Evolutionary conservation across 495 filamentous ascomycete species (phyloP).

Genomic region (Penicillium silybi): DNA sequence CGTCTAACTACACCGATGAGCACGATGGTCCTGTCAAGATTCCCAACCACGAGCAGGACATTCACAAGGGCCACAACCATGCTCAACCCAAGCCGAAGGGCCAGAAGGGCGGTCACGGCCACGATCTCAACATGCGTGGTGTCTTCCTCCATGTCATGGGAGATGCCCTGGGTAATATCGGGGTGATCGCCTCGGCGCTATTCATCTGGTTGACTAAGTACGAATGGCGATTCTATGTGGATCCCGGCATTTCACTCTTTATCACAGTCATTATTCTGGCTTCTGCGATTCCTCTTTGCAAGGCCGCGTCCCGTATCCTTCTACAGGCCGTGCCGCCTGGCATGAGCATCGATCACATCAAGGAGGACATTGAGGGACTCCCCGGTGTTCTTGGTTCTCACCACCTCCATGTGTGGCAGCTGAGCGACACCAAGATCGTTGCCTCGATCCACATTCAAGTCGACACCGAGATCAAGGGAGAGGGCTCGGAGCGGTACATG

Average conservation of each 20-base stretch:
- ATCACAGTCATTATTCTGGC: slow-evolving; percentile 93
- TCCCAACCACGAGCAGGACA: slow-evolving; percentile 25
- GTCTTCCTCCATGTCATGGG: slow-evolving; percentile 96
- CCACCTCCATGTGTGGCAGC: slow-evolving; percentile 96
- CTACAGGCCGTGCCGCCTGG: slow-evolving; percentile 88
- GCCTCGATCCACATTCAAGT: slow-evolving; percentile 91
- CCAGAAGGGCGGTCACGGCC: slow-evolving; percentile 58
- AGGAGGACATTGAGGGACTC: slow-evolving; percentile 80
- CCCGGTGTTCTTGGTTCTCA: slow-evolving; percentile 85
- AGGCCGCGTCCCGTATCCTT: slow-evolving; percentile 88
- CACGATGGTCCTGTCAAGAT: slow-evolving; percentile 12
- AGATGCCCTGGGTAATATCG: slow-evolving; percentile 94
- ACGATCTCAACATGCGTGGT: slow-evolving; percentile 97
- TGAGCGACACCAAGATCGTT: slow-evolving; percentile 88
- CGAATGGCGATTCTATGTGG: slow-evolving; percentile 70
- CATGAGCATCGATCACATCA: slow-evolving; percentile 84
- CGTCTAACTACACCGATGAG: slow-evolving; percentile 40
- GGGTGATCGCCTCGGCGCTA: slow-evolving; percentile 89
- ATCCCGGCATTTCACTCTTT: slow-evolving; percentile 90
- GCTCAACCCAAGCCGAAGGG: slow-evolving; percentile 63
- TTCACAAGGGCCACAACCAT: slow-evolving; percentile 66
- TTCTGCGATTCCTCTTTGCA: slow-evolving; percentile 88
- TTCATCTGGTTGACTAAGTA: slow-evolving; percentile 84
- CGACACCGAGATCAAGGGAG: slow-evolving; percentile 66
- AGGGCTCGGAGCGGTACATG: slow-evolving; percentile 82